Conservation (phyloP, 2,329 filamentous ascomycete species). For the Aplosporella prunicola region DNA sequence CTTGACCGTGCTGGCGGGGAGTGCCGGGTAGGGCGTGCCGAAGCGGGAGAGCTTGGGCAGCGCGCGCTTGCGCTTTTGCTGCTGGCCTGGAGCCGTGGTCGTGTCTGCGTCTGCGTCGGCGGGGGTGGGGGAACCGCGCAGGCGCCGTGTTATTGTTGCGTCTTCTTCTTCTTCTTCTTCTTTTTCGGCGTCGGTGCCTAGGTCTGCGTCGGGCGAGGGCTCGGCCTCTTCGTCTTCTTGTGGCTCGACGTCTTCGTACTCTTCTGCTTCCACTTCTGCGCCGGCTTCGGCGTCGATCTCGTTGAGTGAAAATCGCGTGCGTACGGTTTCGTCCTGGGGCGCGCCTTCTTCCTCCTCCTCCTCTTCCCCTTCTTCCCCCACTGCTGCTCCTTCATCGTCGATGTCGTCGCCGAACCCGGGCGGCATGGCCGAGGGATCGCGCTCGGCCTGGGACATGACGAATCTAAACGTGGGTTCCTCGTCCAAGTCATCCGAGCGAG, state of each 20-base stretch:
- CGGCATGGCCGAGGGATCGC: conserved; percentile 15
- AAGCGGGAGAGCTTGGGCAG: conserved; percentile 56
- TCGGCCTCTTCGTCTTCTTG: conserved; percentile 16
- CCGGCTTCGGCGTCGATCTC: conserved; percentile 24
- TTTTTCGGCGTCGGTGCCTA: conserved; percentile 6
- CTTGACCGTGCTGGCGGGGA: conserved; percentile 67
- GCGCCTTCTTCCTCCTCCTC: conserved; percentile 12
- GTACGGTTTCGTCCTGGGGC: conserved; percentile 8
- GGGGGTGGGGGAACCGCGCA: conserved; percentile 4
- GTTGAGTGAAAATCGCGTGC: too few species aligned
- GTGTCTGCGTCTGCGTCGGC: not conserved
- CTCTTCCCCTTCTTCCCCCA: conserved; percentile 13
- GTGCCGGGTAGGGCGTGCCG: conserved; percentile 64
- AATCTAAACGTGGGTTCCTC: conserved; percentile 31
- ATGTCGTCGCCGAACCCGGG: conserved; percentile 1
- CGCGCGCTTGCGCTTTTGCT: conserved; percentile 30
- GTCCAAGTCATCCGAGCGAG: conserved; percentile 14
- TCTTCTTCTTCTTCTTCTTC: conserved; percentile 6
- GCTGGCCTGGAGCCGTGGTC: too few species aligned
- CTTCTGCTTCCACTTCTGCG: conserved; percentile 23
- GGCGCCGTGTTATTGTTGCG: conserved; percentile 1
- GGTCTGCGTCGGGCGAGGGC: conserved; percentile 4
- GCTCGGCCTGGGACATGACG: conserved; percentile 26
- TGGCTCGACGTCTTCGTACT: conserved; percentile 21
- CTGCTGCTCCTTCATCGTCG: conserved; percentile 4